Base-by-base conservation (phyloP, 1,284 basidiomycete species). In the Dichomitus squalens region DNA sequence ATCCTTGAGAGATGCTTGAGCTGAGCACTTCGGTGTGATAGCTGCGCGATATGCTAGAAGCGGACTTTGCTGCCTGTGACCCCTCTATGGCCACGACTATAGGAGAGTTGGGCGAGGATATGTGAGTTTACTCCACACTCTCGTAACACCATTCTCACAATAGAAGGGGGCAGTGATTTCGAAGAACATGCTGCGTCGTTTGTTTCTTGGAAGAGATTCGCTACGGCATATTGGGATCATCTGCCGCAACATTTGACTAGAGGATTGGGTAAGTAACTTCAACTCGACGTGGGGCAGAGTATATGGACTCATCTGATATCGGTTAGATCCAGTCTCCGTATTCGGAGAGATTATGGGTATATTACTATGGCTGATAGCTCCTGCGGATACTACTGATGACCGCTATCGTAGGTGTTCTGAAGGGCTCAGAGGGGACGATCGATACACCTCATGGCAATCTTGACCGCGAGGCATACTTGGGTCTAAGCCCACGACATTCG, bases 321-420 rank as follows among this genome's bases (percentile, higher is more conserved):
- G 29, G 55, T 43, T n/a, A 87, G 88, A 87, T 65, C 77, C 86
- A 0, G 75, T 81, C 4, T 74, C 88, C 5, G 82, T 88, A 3
- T 91, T 82, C 63, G 83, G 79, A n/a, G 88, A 91, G 62, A 75
- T 91, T 39, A 78, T 90, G 62, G 87, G 86, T 81, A 58, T 14
- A 68, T 64, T 27, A 27, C 16, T 20, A 52, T 4, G 29, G 21
- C 23, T 0, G 14, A 8, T 6, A 8, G 4, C n/a, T n/a, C 7
- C 3, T 7, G 12, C n/a, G n/a, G n/a, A n/a, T 51, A 33, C 46
- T 60, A 31, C 21, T 16, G 18, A 18, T 44, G 34, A 12, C 21
- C 16, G 16, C 21, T 40, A 35, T 36, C 6, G 14, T 38, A 87
- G 87, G 87, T 33, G 80, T 88, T 2, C 86, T 91, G 64, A 82